Percentiles rank a stretch among this genome's conserved stretches.
phyloP scores from a whole-genome alignment of 768 basidiomycete genomes.

The Xanthoconium purpureum region DNA sequence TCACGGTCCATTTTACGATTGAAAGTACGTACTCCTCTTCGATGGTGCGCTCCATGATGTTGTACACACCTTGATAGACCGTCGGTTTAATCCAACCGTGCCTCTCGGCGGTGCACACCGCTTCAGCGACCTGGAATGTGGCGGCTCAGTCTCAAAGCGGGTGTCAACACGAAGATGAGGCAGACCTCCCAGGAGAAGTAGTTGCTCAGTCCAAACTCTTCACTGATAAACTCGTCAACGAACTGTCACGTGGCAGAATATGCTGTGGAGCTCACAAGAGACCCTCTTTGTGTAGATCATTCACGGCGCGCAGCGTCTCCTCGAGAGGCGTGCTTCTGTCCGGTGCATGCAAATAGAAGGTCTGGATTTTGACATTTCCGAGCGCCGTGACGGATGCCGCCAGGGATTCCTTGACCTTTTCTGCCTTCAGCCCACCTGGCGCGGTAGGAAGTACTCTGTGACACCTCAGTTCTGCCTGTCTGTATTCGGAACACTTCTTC shows the following conservation, averaged over 20 bases:
- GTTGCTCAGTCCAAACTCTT: conserved; percentile 16
- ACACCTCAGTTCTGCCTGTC: neutral
- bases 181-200: conserved; percentile 33
- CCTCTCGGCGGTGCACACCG: conserved; percentile 38
- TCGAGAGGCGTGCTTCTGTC: conserved; percentile 44
- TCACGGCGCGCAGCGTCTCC: conserved; percentile 44
- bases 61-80: conserved; percentile 49
- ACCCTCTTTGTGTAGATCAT: conserved; percentile 50
- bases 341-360: conserved; percentile 29
- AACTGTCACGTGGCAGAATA: neutral
- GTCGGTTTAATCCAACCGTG: conserved; percentile 49
- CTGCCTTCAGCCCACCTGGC: neutral
- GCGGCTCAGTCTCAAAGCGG: neutral
- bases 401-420: neutral
- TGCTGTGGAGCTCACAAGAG: conserved; percentile 37
- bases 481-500: neutral
- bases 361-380: conserved; percentile 2
- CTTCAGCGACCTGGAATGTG: conserved; percentile 39
- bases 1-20: neutral
- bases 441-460: conserved; percentile 34
- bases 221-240: neutral
- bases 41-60: conserved; percentile 38
- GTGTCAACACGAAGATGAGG: neutral
- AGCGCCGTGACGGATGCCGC: neutral
- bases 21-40: conserved; percentile 9